Percentiles rank a stretch among this genome's conserved stretches.
These are phyloP conservation scores for Raffaelea arxii DNA, from an alignment of 2,329 filamentous ascomycete species.

Conservation along the genomic window DNA sequence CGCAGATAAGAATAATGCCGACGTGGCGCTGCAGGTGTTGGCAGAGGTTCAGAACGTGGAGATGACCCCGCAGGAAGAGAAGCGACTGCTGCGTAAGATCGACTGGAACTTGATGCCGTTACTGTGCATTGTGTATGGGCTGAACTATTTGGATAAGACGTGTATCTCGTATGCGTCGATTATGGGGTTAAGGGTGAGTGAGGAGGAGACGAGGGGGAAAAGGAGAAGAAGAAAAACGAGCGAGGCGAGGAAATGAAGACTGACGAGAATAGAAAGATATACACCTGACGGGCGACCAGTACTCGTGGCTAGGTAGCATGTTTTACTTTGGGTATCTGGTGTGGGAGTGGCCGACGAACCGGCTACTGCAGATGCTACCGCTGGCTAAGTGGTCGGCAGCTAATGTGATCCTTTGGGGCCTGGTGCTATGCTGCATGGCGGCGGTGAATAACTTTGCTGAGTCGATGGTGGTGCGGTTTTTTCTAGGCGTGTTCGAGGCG, in stretches of 20 bases:
- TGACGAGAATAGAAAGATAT: conserved; percentile 25
- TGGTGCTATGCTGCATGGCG: conserved; percentile 48
- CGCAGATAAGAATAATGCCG: conserved; percentile 27
- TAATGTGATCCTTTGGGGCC: conserved; percentile 56
- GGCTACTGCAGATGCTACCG: conserved; percentile 53
- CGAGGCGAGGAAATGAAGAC: too few relatives aligned
- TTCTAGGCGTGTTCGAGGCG: conserved; percentile 59
- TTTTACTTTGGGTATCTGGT: conserved; percentile 39
- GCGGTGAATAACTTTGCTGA: conserved; percentile 50
- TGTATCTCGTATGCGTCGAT: conserved; percentile 38
- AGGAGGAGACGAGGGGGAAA: conserved; percentile 29
- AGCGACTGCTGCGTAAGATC: conserved; percentile 32
- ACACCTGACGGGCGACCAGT: conserved; percentile 30
- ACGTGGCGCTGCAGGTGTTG: conserved; percentile 32
- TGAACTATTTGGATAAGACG: conserved; percentile 44
- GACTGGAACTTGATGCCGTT: conserved; percentile 37
- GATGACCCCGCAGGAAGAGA: conserved; percentile 29
- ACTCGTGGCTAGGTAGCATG: conserved; percentile 41
- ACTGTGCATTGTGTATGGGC: conserved; percentile 46
- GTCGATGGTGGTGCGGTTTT: conserved; percentile 55
- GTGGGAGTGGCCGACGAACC: conserved; percentile 58
- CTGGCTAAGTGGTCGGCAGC: conserved; percentile 57
- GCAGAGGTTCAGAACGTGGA: conserved; percentile 23
- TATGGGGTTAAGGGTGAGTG: conserved; percentile 36
- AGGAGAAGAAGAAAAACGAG: too few relatives aligned